These are phyloP conservation scores for Phytopythium ostracodes DNA, from an alignment of 352 stramenopile genomes.

Conservation along the genomic window DNA sequence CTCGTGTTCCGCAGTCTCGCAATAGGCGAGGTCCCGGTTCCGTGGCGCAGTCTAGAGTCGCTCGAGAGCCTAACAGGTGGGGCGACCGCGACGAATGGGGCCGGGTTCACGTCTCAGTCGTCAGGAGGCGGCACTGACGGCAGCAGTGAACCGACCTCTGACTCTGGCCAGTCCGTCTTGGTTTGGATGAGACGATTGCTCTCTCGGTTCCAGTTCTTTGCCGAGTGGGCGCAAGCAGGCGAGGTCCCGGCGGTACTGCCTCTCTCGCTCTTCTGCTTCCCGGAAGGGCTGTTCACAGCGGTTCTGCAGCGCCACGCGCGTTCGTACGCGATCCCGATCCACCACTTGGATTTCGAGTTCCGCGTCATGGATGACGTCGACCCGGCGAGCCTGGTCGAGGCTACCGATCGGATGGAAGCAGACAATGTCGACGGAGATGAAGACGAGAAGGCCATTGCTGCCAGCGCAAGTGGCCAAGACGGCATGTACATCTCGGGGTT, in stretches of 20 bases:
- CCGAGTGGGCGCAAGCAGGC: constrained; percentile 29
- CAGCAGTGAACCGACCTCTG: no score
- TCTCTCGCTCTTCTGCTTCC: constrained; percentile 67
- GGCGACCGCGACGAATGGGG: constrained; percentile 17
- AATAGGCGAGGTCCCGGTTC: constrained; percentile 44
- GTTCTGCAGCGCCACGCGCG: constrained; percentile 70
- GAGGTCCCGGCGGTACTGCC: constrained; percentile 24
- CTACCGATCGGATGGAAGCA: background rate
- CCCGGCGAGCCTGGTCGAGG: constrained; percentile 9
- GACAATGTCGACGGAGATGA: background rate
- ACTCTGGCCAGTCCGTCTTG: constrained; percentile 27
- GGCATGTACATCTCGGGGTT: constrained; percentile 58
- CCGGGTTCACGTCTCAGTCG: constrained; percentile 7
- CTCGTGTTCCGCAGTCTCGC: constrained; percentile 47
- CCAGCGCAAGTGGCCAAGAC: constrained; percentile 18
- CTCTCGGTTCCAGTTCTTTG: constrained; percentile 53
- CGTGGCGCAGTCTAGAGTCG: constrained; percentile 37
- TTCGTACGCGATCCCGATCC: constrained; percentile 63
- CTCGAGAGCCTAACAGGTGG: background rate
- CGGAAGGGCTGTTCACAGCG: constrained; percentile 74
- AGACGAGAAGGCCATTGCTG: background rate
- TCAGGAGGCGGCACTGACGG: background rate
- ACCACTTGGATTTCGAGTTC: constrained; percentile 78
- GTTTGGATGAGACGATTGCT: constrained; percentile 57
- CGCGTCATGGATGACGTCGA: constrained; percentile 45